phyloP scores from a whole-genome alignment of 148 eudicot species.

The Vaccinium vitisidaea region DNA sequence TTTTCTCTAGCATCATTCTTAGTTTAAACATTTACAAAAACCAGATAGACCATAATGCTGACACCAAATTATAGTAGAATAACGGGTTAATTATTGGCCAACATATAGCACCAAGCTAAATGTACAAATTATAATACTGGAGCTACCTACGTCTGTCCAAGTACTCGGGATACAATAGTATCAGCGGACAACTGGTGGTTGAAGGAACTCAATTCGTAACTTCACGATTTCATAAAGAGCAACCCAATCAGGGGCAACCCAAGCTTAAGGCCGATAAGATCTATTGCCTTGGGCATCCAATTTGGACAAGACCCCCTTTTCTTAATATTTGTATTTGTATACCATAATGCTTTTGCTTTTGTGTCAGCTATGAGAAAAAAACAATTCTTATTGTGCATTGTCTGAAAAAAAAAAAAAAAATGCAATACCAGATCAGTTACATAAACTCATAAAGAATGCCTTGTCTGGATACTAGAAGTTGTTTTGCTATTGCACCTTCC shows the following conservation, averaged over 20 bases:
- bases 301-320: background rate
- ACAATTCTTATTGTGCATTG: background rate
- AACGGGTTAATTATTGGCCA: background rate
- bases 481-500: background rate
- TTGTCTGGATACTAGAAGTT: background rate
- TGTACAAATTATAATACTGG: background rate
- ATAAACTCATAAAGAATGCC: background rate
- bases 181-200: background rate
- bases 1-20: background rate
- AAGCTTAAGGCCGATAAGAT: background rate
- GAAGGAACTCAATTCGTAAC: background rate
- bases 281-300: background rate
- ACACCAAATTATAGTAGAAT: background rate
- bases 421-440: background rate
- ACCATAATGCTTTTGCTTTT: background rate
- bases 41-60: background rate
- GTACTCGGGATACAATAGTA: background rate
- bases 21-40: background rate
- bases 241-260: background rate
- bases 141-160: background rate
- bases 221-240: background rate
- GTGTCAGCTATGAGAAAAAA: background rate
- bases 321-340: background rate
- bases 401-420: background rate
- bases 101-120: background rate